Percentiles rank a stretch among this genome's conserved stretches.
phyloP scores from a whole-genome alignment of 495 filamentous ascomycete species.

The Aspergillus ostianus region DNA sequence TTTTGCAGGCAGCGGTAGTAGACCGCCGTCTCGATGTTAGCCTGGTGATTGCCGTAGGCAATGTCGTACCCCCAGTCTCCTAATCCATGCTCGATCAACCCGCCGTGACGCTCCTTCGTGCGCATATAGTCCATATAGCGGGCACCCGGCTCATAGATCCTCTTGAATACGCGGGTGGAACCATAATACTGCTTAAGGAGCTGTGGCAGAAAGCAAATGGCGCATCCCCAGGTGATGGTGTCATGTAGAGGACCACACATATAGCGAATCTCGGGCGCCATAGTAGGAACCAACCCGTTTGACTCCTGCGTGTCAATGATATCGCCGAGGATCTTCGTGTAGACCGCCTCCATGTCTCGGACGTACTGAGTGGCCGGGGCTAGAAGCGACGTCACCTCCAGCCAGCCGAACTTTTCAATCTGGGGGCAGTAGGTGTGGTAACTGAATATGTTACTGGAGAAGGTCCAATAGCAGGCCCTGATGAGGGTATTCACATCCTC shows the following conservation, averaged over 20 bases:
- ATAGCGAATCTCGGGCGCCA: conserved; percentile 31
- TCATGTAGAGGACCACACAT: conserved; percentile 33
- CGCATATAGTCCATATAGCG: conserved; percentile 32
- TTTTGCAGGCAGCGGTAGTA: conserved; percentile 29
- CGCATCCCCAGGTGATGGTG: conserved; percentile 33
- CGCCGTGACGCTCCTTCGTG: conserved; percentile 28
- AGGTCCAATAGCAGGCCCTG: conserved; percentile 29
- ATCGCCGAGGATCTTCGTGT: conserved; percentile 31
- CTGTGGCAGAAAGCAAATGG: conserved; percentile 26
- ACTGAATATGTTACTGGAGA: conserved; percentile 30
- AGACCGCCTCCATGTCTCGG: conserved; percentile 30
- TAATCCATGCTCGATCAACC: conserved; percentile 28
- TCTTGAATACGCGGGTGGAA: conserved; percentile 23
- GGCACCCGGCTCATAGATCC: conserved; percentile 24
- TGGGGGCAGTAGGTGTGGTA: conserved; percentile 34
- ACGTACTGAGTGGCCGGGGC: conserved; percentile 30
- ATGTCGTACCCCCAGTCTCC: conserved; percentile 32
- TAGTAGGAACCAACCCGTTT: conserved; percentile 27
- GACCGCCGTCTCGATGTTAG: conserved; percentile 32
- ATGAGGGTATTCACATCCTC: conserved; percentile 27
- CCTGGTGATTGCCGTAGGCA: conserved; percentile 31
- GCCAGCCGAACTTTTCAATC: conserved; percentile 35
- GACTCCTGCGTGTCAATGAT: conserved; percentile 29
- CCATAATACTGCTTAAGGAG: conserved; percentile 26
- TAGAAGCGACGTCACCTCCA: conserved; percentile 29